A percentile compares a stretch with the other conserved stretches of the same genome.
Evolutionary conservation across 306 rosid species (phyloP).

Genomic region (Biancaea sappan): DNA sequence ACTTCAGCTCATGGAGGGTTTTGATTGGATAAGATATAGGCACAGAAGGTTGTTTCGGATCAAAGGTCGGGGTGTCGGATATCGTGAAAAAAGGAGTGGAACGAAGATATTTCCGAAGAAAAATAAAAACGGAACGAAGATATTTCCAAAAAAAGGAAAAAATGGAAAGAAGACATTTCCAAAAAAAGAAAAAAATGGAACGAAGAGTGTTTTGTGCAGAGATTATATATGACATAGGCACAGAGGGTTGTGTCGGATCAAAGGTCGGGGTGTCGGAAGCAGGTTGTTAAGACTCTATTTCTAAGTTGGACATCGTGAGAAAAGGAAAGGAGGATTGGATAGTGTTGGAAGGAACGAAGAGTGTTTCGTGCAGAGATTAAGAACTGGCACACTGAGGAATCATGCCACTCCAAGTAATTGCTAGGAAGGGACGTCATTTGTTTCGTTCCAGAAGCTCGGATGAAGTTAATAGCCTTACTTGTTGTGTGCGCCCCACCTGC

Average conservation of each 20-base stretch:
- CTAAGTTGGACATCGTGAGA: slow-evolving; percentile 39
- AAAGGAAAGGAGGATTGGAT: slow-evolving; percentile 16
- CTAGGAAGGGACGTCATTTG: background rate
- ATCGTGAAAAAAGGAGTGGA: slow-evolving; percentile 29
- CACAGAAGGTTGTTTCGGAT: slow-evolving; percentile 61
- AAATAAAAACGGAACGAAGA: no score
- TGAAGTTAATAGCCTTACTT: no score
- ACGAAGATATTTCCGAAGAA: no score
- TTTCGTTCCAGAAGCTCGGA: background rate
- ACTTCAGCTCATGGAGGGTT: slow-evolving; percentile 71
- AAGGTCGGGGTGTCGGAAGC: slow-evolving; percentile 43
- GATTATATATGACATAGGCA: slow-evolving; percentile 84
- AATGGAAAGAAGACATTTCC: no score
- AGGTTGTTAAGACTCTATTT: slow-evolving; percentile 22
- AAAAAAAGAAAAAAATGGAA: no score
- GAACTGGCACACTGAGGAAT: slow-evolving; percentile 29
- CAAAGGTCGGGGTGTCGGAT: slow-evolving; percentile 53
- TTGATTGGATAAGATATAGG: slow-evolving; percentile 90
- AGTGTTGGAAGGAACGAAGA: slow-evolving; percentile 12
- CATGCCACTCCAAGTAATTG: slow-evolving; percentile 12
- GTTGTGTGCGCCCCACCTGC: no score
- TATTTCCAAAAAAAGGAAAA: no score
- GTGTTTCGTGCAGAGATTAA: slow-evolving; percentile 29
- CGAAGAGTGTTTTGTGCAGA: slow-evolving; percentile 79
- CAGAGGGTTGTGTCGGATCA: slow-evolving; percentile 67